Evolutionary conservation across 1,284 basidiomycete species (phyloP).

Genomic region (Papiliotrema nemorosa): DNA sequence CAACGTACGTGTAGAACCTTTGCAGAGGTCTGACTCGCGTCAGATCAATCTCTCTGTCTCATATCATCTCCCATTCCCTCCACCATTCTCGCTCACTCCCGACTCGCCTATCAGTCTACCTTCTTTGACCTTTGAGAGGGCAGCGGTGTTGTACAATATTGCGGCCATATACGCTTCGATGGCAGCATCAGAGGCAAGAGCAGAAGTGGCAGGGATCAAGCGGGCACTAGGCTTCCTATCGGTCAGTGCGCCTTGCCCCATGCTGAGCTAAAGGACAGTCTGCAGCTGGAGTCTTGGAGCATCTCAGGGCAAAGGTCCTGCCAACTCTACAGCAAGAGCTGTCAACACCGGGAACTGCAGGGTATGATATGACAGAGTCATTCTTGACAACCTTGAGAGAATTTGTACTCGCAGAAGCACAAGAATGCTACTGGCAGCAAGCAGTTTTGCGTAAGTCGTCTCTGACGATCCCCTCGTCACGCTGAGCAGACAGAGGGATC

Average conservation of each 20-base stretch:
- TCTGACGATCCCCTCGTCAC: background rate
- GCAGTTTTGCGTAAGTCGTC: conserved; percentile 69
- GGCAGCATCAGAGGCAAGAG: conserved; percentile 57
- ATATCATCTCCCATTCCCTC: conserved; percentile 68
- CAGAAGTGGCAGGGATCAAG: conserved; percentile 67
- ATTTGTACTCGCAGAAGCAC: conserved; percentile 89
- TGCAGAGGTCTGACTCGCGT: background rate
- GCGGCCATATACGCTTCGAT: conserved; percentile 67
- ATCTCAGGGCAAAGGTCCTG: conserved; percentile 59
- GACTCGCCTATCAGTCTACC: conserved; percentile 61
- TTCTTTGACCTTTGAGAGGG: conserved; percentile 76
- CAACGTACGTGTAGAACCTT: conserved; percentile 55
- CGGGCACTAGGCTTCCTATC: conserved; percentile 68
- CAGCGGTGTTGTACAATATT: conserved; percentile 75
- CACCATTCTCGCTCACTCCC: conserved; percentile 48
- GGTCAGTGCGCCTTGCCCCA: conserved; percentile 51
- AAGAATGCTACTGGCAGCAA: conserved; percentile 95
- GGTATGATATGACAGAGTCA: conserved; percentile 61
- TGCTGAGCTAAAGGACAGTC: conserved; percentile 53
- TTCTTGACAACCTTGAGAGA: conserved; percentile 66
- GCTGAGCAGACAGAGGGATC: conserved; percentile 54
- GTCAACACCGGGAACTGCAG: conserved; percentile 36
- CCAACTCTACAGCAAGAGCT: conserved; percentile 59
- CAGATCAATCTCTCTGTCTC: conserved; percentile 74
- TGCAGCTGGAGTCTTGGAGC: conserved; percentile 70